Base-by-base conservation (phyloP, 1,139 yeast genomes). In the Geotrichum carabidarum region DNA sequence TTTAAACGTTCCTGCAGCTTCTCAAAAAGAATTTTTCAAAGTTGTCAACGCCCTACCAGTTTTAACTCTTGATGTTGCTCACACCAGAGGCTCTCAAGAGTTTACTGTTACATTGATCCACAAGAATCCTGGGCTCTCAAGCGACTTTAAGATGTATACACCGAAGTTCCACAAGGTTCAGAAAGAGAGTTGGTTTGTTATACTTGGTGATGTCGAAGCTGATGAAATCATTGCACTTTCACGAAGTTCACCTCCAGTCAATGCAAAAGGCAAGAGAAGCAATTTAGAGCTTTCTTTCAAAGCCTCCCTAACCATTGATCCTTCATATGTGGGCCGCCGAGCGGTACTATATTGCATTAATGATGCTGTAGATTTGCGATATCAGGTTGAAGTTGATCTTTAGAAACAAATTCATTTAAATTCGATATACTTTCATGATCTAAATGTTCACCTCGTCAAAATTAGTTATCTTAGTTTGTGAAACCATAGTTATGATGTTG, bases 141-240 rank as follows among this genome's bases (percentile, higher is more conserved):
- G 73, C 4, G 87, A 82, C 55, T 86, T 80, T 71, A 80, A 79
- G 58, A 81, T 88, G 58, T 81, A 84, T 65, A 77, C 93, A 58
- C 94, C 95, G 2, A 81, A 80, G 62, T 93, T 87, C 72, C 96
- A 96, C 48, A 91, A 93, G 68, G 76, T 84, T 1, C 99, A 94
- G 70, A 84, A 91, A 63, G 99, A 93, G 68, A 82, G 95, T 0
- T 94, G 99, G 99, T 88, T 93, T 68, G 78, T 85, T 8, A 79
- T 91, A 50, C 70, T 84, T 8, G 78, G 81, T 61, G 79, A 82
- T 15, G 60, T 56, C 8, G 69, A 63, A 18, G 51, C 50, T 4
- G 66, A 62, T 32, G 59, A 60, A 8, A 52, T 67, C 1, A 44
- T 58, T 14, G 61, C 64, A 1, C 56, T 67, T 5, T 62, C 66